These are phyloP conservation scores for Epichloe sp. DNA, from an alignment of 2,329 filamentous ascomycete species.

Conservation along the genomic window DNA sequence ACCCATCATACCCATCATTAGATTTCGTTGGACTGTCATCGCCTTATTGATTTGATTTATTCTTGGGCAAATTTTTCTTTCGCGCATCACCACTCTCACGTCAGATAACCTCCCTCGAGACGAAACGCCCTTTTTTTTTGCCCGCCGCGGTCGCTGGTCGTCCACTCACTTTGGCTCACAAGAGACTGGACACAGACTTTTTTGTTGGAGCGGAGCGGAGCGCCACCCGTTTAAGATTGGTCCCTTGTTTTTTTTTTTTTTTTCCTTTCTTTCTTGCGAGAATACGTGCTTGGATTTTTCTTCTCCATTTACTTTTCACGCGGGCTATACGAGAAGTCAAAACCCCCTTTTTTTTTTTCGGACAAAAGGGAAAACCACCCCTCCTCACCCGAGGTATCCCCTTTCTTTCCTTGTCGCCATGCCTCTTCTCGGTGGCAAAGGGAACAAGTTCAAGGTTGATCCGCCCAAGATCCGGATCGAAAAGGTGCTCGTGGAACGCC, in stretches of 20 bases:
- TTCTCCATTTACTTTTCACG: neutral
- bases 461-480: conserved; percentile 38
- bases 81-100: no score
- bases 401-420: conserved; percentile 11
- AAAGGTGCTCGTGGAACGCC: conserved; percentile 32
- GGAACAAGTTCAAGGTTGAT: conserved; percentile 38
- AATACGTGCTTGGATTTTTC: neutral
- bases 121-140: no score
- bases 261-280: neutral
- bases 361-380: neutral
- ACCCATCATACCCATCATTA: neutral
- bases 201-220: neutral
- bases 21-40: no score
- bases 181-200: neutral
- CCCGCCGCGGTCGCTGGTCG: no score
- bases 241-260: neutral
- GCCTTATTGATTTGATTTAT: no score
- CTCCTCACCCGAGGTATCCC: neutral
- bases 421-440: conserved; percentile 29
- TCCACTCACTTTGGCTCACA: neutral
- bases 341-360: neutral
- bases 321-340: neutral
- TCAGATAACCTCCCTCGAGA: no score
- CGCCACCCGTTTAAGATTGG: neutral
- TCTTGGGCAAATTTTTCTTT: no score